Evolutionary conservation across 805 yeast genomes (phyloP).

Genomic region (Candida morakotiae): DNA sequence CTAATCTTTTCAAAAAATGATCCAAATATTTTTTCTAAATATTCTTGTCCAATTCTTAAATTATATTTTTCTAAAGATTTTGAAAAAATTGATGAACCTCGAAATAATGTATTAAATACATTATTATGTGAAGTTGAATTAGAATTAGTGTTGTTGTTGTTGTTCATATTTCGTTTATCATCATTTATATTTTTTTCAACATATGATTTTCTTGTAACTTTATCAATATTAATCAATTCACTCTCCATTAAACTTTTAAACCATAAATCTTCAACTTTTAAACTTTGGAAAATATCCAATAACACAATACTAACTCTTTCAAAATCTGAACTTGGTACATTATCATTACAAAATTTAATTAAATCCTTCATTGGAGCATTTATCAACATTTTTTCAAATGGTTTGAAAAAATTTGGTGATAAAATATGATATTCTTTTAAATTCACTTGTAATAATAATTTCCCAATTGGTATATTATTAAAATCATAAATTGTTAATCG

Average conservation of each 20-base stretch:
- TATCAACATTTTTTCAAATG: conserved; percentile 58
- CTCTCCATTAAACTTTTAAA: conserved; percentile 61
- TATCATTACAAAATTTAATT: conserved; percentile 42
- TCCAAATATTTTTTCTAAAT: conserved; percentile 69
- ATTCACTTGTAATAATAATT: conserved; percentile 48
- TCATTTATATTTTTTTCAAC: conserved; percentile 16
- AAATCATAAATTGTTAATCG: conserved; percentile 44
- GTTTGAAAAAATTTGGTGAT: conserved; percentile 55
- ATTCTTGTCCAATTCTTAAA: conserved; percentile 73
- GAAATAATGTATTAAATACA: conserved; percentile 46
- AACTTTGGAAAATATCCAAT: conserved; percentile 70
- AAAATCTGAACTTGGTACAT: conserved; percentile 39
- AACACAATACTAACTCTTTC: conserved; percentile 57
- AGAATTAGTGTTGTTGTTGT: neutral
- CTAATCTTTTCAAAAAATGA: conserved; percentile 55
- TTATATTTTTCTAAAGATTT: conserved; percentile 77
- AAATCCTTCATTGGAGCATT: conserved; percentile 51
- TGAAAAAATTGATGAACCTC: conserved; percentile 83
- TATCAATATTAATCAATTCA: conserved; percentile 54
- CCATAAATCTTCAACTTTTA: conserved; percentile 69
- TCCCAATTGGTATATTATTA: conserved; percentile 49
- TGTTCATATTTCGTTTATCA: conserved; percentile 4
- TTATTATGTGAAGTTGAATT: conserved; percentile 22
- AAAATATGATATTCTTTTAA: conserved; percentile 54
- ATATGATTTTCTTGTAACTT: conserved; percentile 40